These are phyloP conservation scores for Phytophthora chlamydospora DNA, from an alignment of 352 stramenopile genomes.

Conservation along the genomic window DNA sequence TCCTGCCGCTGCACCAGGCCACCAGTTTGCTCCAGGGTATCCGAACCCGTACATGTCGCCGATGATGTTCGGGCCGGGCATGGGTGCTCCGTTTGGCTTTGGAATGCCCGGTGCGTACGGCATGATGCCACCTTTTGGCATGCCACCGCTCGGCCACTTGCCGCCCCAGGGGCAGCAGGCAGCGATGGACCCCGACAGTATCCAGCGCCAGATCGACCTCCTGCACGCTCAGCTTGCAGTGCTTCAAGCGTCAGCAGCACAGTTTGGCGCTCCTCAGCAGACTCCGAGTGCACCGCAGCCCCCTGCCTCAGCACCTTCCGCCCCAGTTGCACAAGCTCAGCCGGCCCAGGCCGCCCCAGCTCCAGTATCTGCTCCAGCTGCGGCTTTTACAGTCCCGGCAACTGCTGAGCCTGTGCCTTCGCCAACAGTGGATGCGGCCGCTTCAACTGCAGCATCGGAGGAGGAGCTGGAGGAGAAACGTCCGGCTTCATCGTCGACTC, in stretches of 20 bases:
- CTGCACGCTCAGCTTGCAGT: slow-evolving; percentile 57
- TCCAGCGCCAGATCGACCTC: slow-evolving; percentile 61
- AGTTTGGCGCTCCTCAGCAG: slow-evolving; percentile 24
- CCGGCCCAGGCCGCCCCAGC: slow-evolving; percentile 13
- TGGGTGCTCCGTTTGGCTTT: slow-evolving; percentile 55
- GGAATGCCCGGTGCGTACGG: slow-evolving; percentile 62
- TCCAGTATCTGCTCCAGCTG: slow-evolving; percentile 13
- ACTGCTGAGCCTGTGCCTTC: slow-evolving; percentile 9
- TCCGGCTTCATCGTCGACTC: slow-evolving; percentile 21
- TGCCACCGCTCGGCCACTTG: slow-evolving; percentile 32
- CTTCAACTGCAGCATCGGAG: slow-evolving; percentile 5
- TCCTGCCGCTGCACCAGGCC: slow-evolving; percentile 31
- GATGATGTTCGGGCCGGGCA: slow-evolving; percentile 60
- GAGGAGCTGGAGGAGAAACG: slow-evolving; percentile 53
- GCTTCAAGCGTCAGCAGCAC: slow-evolving; percentile 45
- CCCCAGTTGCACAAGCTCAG: slow-evolving; percentile 9
- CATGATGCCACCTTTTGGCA: slow-evolving; percentile 58
- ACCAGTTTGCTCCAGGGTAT: slow-evolving; percentile 52
- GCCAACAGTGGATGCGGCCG: slow-evolving; percentile 2
- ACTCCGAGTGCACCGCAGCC: slow-evolving; percentile 13
- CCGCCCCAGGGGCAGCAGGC: slow-evolving; percentile 30
- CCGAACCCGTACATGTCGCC: slow-evolving; percentile 59
- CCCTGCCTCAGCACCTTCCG: slow-evolving; percentile 11
- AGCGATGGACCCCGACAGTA: slow-evolving; percentile 49
- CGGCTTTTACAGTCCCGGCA: slow-evolving; percentile 4